Evolutionary conservation across 2,329 filamentous ascomycete species (phyloP).

Genomic region (Hansfordia pulvinata): DNA sequence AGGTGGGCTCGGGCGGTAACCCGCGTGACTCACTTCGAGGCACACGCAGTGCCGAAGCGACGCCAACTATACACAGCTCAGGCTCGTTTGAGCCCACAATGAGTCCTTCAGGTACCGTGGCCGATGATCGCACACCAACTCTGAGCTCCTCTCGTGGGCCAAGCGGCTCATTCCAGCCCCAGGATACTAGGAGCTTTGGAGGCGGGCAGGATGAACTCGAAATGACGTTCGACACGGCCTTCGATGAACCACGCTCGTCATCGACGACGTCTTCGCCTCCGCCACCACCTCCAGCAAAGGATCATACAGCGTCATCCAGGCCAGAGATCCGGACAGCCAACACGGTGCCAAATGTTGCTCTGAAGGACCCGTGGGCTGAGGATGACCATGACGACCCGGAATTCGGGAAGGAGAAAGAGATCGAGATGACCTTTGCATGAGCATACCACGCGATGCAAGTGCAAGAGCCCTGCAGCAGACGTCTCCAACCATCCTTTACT

Average conservation of each 20-base stretch:
- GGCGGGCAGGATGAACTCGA: slow-evolving; percentile 34
- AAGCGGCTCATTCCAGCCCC: slow-evolving; percentile 6
- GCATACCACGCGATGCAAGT: too few relatives aligned
- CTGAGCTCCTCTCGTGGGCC: slow-evolving; percentile 10
- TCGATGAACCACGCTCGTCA: slow-evolving; percentile 22
- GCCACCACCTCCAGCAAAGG: slow-evolving; percentile 16
- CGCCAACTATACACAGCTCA: slow-evolving; percentile 10
- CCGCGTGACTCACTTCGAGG: slow-evolving; percentile 24
- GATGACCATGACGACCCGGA: slow-evolving; percentile 47
- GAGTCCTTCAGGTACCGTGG: too few relatives aligned
- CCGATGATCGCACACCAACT: slow-evolving; percentile 14
- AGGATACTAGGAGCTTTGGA: slow-evolving; percentile 9
- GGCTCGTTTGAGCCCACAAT: slow-evolving; percentile 11
- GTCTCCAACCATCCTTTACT: too few relatives aligned
- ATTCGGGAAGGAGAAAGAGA: slow-evolving; percentile 61
- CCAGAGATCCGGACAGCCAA: slow-evolving; percentile 29
- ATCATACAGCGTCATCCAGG: slow-evolving; percentile 14
- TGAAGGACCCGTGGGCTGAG: slow-evolving; percentile 57
- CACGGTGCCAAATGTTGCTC: slow-evolving; percentile 34
- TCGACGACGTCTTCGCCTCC: slow-evolving; percentile 9
- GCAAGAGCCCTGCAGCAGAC: too few relatives aligned
- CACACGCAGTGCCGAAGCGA: slow-evolving; percentile 31
- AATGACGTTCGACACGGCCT: slow-evolving; percentile 62
- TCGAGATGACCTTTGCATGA: slow-evolving; percentile 70
- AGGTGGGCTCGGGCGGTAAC: slow-evolving; percentile 25